phyloP scores from a whole-genome alignment of 768 basidiomycete genomes.

The Macrolepiota fuliginosa region DNA sequence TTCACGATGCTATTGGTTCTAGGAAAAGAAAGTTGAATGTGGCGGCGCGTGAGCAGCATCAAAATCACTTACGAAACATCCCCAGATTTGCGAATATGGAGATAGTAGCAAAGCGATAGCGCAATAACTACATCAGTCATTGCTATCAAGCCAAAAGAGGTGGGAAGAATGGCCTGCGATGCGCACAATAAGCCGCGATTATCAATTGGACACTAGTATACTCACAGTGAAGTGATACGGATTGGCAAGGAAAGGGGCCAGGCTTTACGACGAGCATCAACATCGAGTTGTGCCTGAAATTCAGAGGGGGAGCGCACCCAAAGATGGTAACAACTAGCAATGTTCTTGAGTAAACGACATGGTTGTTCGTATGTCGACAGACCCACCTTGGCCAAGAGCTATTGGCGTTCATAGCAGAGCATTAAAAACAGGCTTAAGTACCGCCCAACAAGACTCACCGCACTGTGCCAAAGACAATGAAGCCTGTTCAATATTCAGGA shows the following conservation, averaged over 20 bases:
- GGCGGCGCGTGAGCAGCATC: not conserved
- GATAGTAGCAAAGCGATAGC: slow-evolving; percentile 11
- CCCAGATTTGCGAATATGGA: slow-evolving; percentile 14
- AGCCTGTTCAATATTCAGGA: not conserved
- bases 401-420: not conserved
- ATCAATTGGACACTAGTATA: not conserved
- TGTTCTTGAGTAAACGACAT: not conserved
- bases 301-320: not conserved
- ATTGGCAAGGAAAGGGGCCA: not conserved
- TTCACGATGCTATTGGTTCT: not conserved
- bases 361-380: not conserved
- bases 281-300: not conserved
- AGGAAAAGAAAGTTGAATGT: not conserved
- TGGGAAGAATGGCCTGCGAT: not conserved
- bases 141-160: slow-evolving; percentile 7
- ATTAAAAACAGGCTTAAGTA: not conserved
- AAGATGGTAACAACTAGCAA: not conserved
- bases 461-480: not conserved
- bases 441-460: not conserved
- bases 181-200: not conserved
- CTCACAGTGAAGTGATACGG: not conserved
- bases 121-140: slow-evolving; percentile 12
- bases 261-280: not conserved
- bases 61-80: slow-evolving; percentile 7
- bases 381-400: not conserved